Percentiles rank a stretch among this genome's conserved stretches.
These are phyloP conservation scores for Naganishia cerealis DNA, from an alignment of 1,284 basidiomycete species.

Conservation along the genomic window DNA sequence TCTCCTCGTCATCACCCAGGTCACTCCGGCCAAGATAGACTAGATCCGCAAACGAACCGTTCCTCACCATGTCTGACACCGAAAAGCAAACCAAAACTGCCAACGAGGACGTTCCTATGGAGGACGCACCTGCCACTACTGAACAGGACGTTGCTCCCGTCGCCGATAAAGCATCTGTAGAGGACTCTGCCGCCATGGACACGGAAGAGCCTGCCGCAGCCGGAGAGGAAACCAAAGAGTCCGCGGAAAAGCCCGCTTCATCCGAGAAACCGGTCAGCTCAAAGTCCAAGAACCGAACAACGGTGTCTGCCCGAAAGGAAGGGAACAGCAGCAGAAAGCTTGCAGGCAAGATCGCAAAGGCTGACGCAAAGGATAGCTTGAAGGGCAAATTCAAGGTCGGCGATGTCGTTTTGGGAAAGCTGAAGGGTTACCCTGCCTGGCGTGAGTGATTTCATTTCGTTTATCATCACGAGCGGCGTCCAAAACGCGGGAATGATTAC, in stretches of 20 bases:
- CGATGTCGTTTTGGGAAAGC: constrained; percentile 86
- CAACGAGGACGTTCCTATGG: constrained; percentile 28
- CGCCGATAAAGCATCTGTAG: background rate
- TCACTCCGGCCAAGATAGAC: constrained; percentile 2
- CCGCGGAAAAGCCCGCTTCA: constrained; percentile 11
- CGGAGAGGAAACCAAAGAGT: constrained; percentile 11
- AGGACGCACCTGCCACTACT: constrained; percentile 6
- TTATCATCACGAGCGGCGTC: background rate
- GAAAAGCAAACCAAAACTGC: constrained; percentile 27
- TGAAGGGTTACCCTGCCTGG: constrained; percentile 93
- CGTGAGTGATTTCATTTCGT: constrained; percentile 45
- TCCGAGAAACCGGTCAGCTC: constrained; percentile 17
- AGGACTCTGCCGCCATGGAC: constrained; percentile 4
- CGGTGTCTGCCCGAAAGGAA: constrained; percentile 4
- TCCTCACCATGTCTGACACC: constrained; percentile 21
- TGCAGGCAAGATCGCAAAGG: constrained; percentile 17
- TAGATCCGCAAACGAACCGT: background rate
- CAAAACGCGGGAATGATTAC: background rate
- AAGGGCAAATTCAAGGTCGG: constrained; percentile 58
- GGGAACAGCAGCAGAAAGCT: constrained; percentile 24
- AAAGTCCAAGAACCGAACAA: constrained; percentile 29
- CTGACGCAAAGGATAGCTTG: constrained; percentile 5
- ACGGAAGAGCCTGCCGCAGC: constrained; percentile 20
- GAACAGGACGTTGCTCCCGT: constrained; percentile 16
- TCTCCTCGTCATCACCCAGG: constrained; percentile 1